phyloP scores from a whole-genome alignment of 495 filamentous ascomycete genomes.

The Trichocladium antarcticum region DNA sequence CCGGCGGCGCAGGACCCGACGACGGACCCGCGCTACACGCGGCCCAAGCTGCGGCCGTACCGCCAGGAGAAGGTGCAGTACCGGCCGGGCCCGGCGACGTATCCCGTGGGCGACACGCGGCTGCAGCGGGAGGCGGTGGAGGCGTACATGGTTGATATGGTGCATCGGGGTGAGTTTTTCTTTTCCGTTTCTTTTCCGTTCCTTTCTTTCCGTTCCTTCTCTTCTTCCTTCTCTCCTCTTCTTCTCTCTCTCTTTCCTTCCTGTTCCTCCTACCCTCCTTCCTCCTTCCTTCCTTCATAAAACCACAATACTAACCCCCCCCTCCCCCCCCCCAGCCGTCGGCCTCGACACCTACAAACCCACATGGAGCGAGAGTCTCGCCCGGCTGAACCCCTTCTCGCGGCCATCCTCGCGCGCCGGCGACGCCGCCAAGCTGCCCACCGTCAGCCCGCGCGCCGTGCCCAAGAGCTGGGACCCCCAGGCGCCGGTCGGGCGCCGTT shows the following conservation, averaged over 20 bases:
- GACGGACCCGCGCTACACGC: constrained; percentile 5
- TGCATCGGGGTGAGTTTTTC: constrained; percentile 10
- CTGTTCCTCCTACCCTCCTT: no score
- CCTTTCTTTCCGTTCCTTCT: no score
- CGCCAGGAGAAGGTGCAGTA: constrained; percentile 11
- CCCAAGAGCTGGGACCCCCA: constrained; percentile 12
- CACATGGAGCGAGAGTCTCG: background rate
- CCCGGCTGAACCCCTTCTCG: background rate
- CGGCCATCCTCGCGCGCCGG: background rate
- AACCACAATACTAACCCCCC: no score
- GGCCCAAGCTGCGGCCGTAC: constrained; percentile 15
- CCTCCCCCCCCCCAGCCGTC: background rate
- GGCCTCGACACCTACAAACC: background rate
- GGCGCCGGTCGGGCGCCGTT: background rate
- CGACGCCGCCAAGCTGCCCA: background rate
- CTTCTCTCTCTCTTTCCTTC: no score
- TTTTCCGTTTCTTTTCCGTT: background rate
- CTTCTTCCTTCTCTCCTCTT: no score
- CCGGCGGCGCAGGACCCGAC: constrained; percentile 9
- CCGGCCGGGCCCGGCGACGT: constrained; percentile 13
- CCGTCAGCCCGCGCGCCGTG: background rate
- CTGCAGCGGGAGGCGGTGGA: constrained; percentile 13
- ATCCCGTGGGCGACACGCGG: constrained; percentile 20
- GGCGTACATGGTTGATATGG: constrained; percentile 7
- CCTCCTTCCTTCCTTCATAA: no score